Evolutionary conservation across 306 rosid species (phyloP).

Genomic region (Cucumis cinereus): DNA sequence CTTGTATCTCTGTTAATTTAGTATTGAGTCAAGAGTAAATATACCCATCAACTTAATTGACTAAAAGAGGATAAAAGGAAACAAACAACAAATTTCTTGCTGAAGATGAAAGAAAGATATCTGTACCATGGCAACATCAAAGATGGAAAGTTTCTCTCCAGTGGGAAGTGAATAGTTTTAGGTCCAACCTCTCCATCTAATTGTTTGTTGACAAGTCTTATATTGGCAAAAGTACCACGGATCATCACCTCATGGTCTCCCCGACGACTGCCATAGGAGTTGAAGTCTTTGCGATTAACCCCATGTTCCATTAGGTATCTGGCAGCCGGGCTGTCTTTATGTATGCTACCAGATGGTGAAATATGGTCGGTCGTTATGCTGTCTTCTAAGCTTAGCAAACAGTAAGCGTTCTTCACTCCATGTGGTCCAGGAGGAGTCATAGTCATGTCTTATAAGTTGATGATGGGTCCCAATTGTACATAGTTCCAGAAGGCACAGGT

Average conservation of each 20-base stretch:
- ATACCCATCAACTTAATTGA: neutral
- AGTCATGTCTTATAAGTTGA: slow-evolving; percentile 73
- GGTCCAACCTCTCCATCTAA: slow-evolving; percentile 91
- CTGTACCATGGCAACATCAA: slow-evolving; percentile 70
- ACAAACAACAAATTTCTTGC: neutral
- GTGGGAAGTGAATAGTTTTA: slow-evolving; percentile 72
- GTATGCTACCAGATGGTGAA: slow-evolving; percentile 97
- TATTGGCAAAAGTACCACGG: slow-evolving; percentile 87
- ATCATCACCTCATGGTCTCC: slow-evolving; percentile 79
- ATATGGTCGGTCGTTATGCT: slow-evolving; percentile 89
- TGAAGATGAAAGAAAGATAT: slow-evolving; percentile 6
- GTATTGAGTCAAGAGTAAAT: neutral
- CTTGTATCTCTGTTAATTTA: slow-evolving; percentile 50
- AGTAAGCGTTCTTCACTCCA: slow-evolving; percentile 70
- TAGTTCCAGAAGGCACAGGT: slow-evolving; percentile 68
- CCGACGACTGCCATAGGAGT: slow-evolving; percentile 96
- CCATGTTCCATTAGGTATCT: slow-evolving; percentile 70
- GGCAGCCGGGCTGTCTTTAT: slow-evolving; percentile 83
- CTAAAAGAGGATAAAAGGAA: neutral
- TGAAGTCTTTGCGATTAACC: slow-evolving; percentile 76
- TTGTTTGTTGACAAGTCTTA: slow-evolving; percentile 70
- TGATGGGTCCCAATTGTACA: slow-evolving; percentile 71
- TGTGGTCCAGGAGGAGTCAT: slow-evolving; percentile 69
- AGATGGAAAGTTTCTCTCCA: slow-evolving; percentile 67
- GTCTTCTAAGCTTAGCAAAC: slow-evolving; percentile 85